Conservation (phyloP, 768 basidiomycete species). For the Pleurotus citrinopileatus region DNA sequence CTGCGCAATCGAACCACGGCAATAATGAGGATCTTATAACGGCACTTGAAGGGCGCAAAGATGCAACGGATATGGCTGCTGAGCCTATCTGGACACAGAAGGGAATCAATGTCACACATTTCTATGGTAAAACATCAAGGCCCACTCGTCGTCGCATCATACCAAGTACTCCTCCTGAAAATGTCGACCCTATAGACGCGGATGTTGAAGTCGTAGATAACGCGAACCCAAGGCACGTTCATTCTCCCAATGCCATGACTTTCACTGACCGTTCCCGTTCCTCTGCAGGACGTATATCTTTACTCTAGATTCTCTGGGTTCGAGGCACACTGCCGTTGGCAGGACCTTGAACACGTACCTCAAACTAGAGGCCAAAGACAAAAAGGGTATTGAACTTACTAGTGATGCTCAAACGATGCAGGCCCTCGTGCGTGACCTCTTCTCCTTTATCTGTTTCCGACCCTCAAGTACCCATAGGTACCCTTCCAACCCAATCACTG, state of each 20-base stretch:
- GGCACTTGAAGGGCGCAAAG: too few relatives aligned
- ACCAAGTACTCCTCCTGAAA: neutral
- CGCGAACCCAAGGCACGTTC: neutral
- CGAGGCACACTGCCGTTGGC: constrained; percentile 62
- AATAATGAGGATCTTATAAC: neutral
- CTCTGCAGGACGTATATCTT: constrained; percentile 72
- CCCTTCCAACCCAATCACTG: constrained; percentile 86
- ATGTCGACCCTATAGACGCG: neutral
- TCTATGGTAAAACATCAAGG: neutral
- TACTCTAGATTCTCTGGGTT: constrained; percentile 86
- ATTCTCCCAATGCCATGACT: neutral
- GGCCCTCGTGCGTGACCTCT: constrained; percentile 42
- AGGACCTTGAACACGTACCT: constrained; percentile 69
- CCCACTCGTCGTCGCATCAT: neutral
- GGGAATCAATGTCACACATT: neutral
- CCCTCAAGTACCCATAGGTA: constrained; percentile 47
- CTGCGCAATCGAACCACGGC: neutral
- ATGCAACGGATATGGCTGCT: too few relatives aligned
- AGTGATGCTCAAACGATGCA: constrained; percentile 42
- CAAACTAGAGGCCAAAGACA: constrained; percentile 73
- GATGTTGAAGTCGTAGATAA: neutral
- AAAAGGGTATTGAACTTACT: constrained; percentile 40
- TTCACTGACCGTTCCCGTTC: neutral
- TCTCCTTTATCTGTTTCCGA: neutral
- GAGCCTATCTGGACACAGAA: too few relatives aligned